Evolutionary conservation across 108 stramenopile genomes (phyloP).

Genomic region (Aurantiochytrium sp.): DNA sequence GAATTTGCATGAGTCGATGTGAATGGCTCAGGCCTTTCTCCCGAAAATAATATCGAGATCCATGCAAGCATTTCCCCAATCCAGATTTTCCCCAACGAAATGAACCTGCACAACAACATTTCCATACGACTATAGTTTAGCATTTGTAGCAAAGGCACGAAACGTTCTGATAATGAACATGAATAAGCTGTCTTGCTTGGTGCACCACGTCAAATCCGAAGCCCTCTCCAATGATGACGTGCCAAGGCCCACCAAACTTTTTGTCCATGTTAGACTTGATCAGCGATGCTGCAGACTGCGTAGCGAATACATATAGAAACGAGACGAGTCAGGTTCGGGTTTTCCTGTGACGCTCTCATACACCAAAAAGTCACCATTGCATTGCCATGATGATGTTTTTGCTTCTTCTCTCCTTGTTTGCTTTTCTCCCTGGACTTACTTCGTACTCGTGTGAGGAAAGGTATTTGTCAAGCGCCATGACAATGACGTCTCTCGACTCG

Average conservation of each 20-base stretch:
- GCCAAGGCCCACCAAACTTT: constrained; percentile 74
- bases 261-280: constrained; percentile 74
- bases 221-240: constrained; percentile 63
- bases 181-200: constrained; percentile 52
- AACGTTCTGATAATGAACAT: constrained; percentile 53
- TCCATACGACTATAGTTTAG: neutral
- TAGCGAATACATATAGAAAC: too few species aligned
- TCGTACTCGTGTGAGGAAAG: constrained; percentile 63
- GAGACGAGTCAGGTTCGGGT: too few species aligned
- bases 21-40: too few species aligned
- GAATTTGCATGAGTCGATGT: too few species aligned
- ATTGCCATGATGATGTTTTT: too few species aligned
- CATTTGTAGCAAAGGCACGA: constrained; percentile 59
- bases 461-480: constrained; percentile 71
- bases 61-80: too few species aligned
- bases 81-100: too few species aligned
- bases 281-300: constrained; percentile 48
- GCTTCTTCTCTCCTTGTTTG: neutral
- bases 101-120: too few species aligned
- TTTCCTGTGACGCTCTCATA: too few species aligned
- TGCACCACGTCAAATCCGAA: constrained; percentile 60
- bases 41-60: too few species aligned
- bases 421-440: constrained; percentile 14
- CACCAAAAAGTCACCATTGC: too few species aligned
- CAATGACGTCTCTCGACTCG: constrained; percentile 68